Conservation (phyloP, 495 filamentous ascomycete species). For the Chaetomium fimeti region DNA sequence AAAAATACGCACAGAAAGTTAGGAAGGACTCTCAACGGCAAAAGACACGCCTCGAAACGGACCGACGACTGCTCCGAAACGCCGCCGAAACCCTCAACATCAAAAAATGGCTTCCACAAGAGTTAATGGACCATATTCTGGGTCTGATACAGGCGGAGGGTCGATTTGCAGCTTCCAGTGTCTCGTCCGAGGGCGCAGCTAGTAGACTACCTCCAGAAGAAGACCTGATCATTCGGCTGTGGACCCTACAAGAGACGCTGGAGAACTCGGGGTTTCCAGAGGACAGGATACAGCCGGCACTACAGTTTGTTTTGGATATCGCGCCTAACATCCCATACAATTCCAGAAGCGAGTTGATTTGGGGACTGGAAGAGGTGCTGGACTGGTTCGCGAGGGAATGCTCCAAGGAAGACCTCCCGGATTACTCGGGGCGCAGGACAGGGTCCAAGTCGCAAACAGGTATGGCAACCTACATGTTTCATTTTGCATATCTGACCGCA, state of each 20-base stretch:
- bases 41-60: slow-evolving; percentile 69
- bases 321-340: slow-evolving; percentile 50
- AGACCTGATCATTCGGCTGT: slow-evolving; percentile 71
- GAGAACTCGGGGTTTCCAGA: slow-evolving; percentile 63
- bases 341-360: slow-evolving; percentile 62
- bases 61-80: slow-evolving; percentile 69
- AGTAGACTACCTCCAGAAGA: slow-evolving; percentile 59
- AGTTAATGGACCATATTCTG: slow-evolving; percentile 73
- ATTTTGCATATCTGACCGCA: background rate
- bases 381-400: slow-evolving; percentile 81
- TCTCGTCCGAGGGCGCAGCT: slow-evolving; percentile 41
- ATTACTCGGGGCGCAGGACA: slow-evolving; percentile 55
- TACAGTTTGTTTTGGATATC: slow-evolving; percentile 64
- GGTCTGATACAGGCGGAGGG: slow-evolving; percentile 56
- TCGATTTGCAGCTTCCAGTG: slow-evolving; percentile 48
- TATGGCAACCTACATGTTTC: slow-evolving; percentile 12
- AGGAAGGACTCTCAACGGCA: slow-evolving; percentile 66
- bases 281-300: slow-evolving; percentile 59
- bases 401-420: slow-evolving; percentile 63
- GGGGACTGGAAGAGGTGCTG: slow-evolving; percentile 82
- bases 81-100: slow-evolving; percentile 69
- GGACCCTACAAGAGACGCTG: slow-evolving; percentile 74
- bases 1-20: slow-evolving; percentile 71
- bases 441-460: slow-evolving; percentile 38
- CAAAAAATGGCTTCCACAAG: slow-evolving; percentile 73